phyloP scores from a whole-genome alignment of 139 green algal genomes.

The Micractinium conductrix region DNA sequence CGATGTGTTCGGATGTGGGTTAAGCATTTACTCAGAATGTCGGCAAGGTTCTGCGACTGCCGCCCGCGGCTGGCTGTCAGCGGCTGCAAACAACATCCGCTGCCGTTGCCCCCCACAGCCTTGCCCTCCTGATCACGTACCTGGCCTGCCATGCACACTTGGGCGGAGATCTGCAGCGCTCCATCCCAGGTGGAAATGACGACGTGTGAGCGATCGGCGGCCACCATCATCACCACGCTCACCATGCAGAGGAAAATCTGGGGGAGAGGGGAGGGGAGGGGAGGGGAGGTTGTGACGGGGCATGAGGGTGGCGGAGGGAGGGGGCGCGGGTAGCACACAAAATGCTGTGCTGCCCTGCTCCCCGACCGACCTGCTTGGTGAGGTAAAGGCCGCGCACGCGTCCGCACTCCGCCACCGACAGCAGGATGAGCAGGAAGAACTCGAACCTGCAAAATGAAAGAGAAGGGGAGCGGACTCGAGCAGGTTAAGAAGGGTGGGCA shows the following conservation, averaged over 20 bases:
- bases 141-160: slow-evolving; percentile 7
- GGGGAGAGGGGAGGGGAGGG: not conserved
- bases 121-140: too few relatives aligned
- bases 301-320: not conserved
- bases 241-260: slow-evolving; percentile 21
- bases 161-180: not conserved
- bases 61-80: too few relatives aligned
- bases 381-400: slow-evolving; percentile 1
- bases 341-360: not conserved
- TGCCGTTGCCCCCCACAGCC: too few relatives aligned
- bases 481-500: too few relatives aligned
- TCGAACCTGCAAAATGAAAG: slow-evolving; percentile 16
- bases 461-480: too few relatives aligned
- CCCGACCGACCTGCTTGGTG: not conserved
- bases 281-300: not conserved
- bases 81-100: too few relatives aligned
- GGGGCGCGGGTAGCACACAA: not conserved
- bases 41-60: too few relatives aligned
- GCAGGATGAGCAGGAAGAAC: slow-evolving; percentile 32
- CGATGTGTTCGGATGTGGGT: too few relatives aligned
- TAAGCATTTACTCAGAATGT: too few relatives aligned
- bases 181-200: slow-evolving; percentile 7
- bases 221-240: slow-evolving; percentile 27
- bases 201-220: slow-evolving; percentile 1
- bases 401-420: slow-evolving; percentile 25